Base-by-base conservation (phyloP, 1,284 basidiomycete genomes). In the Trametes versicolor region DNA sequence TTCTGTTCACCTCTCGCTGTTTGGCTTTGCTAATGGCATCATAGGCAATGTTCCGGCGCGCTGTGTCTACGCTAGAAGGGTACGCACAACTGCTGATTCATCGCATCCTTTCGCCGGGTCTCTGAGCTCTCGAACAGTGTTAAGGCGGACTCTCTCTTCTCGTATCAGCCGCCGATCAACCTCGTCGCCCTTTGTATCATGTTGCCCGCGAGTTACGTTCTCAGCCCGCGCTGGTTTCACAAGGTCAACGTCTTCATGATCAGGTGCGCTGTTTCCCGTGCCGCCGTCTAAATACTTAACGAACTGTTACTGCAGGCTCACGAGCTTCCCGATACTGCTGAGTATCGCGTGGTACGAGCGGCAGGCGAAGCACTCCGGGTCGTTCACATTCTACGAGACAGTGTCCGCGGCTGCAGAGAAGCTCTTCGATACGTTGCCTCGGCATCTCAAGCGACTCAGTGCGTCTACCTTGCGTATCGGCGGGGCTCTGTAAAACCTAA, bases 141-240 rank as follows among this genome's bases (percentile, higher is more conserved):
- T 56, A 94, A 94, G 72, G 90, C 91, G 55, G 96, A 98, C 74
- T 95, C 90, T 2, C 79, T 98, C 17, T 98, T 98, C 77, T 95
- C 93, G 34, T 98, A 98, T 74, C 94, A 96, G 73, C 92, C 96
- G 1, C 96, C 96, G 0, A 81, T 98, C 71, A 97, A 97, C 76
- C 78, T 97, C 5, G 69, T 95, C 48, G 95, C 95, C 0, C 79
- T 97, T 13, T 87, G 88, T 58, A 80, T 96, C 65, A 92, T 97
- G 85, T 83, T 94, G 67, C 95, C 95, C 0, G 83, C 92, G 34
- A 93, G 90, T 69, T 95, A 93, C 73, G 80, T 94, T 48, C 81
- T 97, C 34, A 82, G 83, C 1, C 90, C 91, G 32, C 81, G 91
- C 57, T 94, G 92, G 92, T 95, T 95, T 74, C 94, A 96, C 74